Percentiles rank a stretch among this genome's conserved stretches.
Conservation (phyloP, 768 basidiomycete species). For the Hysterangium stoloniferum region DNA sequence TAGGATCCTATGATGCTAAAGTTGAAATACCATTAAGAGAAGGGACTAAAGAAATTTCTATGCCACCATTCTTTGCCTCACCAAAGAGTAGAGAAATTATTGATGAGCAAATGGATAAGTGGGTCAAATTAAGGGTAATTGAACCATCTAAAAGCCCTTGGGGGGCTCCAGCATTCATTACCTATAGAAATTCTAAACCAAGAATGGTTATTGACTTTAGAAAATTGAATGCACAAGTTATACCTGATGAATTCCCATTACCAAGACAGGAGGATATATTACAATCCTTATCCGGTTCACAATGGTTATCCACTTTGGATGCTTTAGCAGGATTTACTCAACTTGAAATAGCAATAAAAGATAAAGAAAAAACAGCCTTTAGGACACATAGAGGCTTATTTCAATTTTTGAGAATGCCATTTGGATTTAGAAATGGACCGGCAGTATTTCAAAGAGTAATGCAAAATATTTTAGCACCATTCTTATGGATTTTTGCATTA, state of each 20-base stretch:
- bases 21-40: no score
- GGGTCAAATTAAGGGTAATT: constrained; percentile 30
- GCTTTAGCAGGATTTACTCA: constrained; percentile 36
- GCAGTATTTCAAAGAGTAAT: no score
- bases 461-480: no score
- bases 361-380: no score
- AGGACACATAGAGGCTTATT: no score
- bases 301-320: constrained; percentile 29
- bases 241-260: constrained; percentile 25
- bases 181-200: constrained; percentile 31
- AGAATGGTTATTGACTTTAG: constrained; percentile 30
- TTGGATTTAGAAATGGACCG: no score
- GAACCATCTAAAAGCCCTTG: constrained; percentile 35
- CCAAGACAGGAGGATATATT: constrained; percentile 22
- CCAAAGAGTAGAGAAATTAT: constrained; percentile 20
- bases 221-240: constrained; percentile 20
- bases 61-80: no score
- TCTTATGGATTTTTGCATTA: no score
- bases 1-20: no score
- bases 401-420: no score
- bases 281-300: constrained; percentile 24
- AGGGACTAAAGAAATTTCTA: no score
- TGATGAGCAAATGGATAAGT: constrained; percentile 25
- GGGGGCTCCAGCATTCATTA: constrained; percentile 26
- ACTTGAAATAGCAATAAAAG: no score